phyloP scores from a whole-genome alignment of 2,329 filamentous ascomycete species.

The Hortaea werneckii region DNA sequence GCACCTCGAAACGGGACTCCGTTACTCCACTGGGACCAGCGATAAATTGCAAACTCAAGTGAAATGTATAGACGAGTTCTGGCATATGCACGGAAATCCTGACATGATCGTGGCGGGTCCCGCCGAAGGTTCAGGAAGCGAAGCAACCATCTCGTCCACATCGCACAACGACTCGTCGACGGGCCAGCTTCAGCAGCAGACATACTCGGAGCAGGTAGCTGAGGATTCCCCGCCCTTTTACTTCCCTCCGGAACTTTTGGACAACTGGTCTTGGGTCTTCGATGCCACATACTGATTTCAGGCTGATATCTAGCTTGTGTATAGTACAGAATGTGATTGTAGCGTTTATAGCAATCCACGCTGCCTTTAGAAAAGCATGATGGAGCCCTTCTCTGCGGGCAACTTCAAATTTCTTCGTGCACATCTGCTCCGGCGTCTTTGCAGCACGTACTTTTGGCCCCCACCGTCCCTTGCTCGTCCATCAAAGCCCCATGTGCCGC shows the following conservation, averaged over 20 bases:
- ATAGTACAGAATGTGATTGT: too few relatives aligned
- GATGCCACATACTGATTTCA: slow-evolving; percentile 1
- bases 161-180: too few relatives aligned
- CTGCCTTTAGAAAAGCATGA: too few relatives aligned
- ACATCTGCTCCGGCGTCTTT: too few relatives aligned
- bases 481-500: background rate
- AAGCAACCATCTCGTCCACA: too few relatives aligned
- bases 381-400: too few relatives aligned
- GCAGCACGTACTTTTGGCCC: too few relatives aligned
- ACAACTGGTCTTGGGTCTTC: slow-evolving; percentile 32
- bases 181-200: background rate
- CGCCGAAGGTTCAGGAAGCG: background rate
- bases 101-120: background rate
- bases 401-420: too few relatives aligned
- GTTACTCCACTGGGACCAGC: slow-evolving; percentile 27
- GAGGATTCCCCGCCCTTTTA: slow-evolving; percentile 19
- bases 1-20: slow-evolving; percentile 31
- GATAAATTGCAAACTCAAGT: slow-evolving; percentile 29
- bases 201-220: background rate
- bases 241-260: slow-evolving; percentile 30
- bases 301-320: too few relatives aligned
- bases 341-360: too few relatives aligned
- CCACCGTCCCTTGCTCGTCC: background rate
- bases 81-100: background rate
- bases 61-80: slow-evolving; percentile 30